Base-by-base conservation (phyloP, 2,329 filamentous ascomycete genomes). In the Dactylellina cionopaga region DNA sequence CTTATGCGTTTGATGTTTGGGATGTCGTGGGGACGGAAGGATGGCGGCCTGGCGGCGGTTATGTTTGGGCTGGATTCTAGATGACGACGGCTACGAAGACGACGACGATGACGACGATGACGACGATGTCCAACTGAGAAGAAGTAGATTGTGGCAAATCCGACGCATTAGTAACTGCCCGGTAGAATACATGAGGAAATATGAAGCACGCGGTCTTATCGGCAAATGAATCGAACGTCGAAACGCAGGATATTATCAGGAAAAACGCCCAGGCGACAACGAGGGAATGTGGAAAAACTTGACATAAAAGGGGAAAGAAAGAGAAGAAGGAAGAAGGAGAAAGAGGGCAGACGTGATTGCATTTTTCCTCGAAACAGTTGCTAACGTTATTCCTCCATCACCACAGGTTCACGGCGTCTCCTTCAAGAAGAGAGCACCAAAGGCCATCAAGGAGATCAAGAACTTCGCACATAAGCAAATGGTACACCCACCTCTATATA, bases 381-480 rank as follows among this genome's bases (percentile, higher is more conserved):
- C 66, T 74, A 56, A 74, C 51, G 17, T 25, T 22, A 80, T 78
- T 46, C 11, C 13, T 78, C 74, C 73, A 76, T 72, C 55, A 43
- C 75, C 76, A 83, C 84, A 98, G 95, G 86, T 97, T 82, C 93
- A 98, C 85, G 95, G 95, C 84, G 91, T 95, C 78, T 88, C 88
- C 83, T 99, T 99, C 92, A 99, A 99, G 91, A 98, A 99, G 92
- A 89, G 95, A 83, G 96, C 96, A 83, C 95, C 95, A 83, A 88
- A 89, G 81, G 95, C 95, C 81, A 96, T 99, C 88, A 99, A 99
- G 91, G 95, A 98, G 90, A 98, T 99, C 87, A 92, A 92, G 85
- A 88, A 86, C 80, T 99, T 99, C 82, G 92, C 95, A 80, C 85
- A 87, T 82, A 87, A 92, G 86, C 90, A 94, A 80, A 99, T 99